A percentile compares a stretch with the other conserved stretches of the same genome.
Evolutionary conservation across 1,284 basidiomycete species (phyloP).

Genomic region (Pseudozyma thailandica): DNA sequence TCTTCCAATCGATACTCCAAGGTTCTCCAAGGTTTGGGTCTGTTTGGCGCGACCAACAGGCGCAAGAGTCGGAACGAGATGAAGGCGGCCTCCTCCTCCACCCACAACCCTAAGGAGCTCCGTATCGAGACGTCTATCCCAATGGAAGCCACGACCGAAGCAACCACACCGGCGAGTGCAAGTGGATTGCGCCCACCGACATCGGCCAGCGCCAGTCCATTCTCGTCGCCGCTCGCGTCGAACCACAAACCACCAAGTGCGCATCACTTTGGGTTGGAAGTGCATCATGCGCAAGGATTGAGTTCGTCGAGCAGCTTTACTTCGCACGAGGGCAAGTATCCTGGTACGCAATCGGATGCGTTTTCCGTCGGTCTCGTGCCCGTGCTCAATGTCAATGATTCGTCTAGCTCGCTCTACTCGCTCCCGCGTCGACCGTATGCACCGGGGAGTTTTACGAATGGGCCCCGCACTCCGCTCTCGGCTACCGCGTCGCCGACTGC

Average conservation of each 20-base stretch:
- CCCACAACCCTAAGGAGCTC: conserved; percentile 9
- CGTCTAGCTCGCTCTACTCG: conserved; percentile 21
- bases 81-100: no score
- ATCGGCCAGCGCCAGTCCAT: conserved; percentile 3
- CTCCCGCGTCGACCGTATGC: conserved; percentile 30
- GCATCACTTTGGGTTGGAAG: conserved; percentile 15
- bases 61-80: conserved; percentile 15
- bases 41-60: conserved; percentile 20
- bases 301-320: conserved; percentile 21
- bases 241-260: conserved; percentile 21
- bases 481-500: conserved; percentile 13
- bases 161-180: not conserved
- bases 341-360: conserved; percentile 15
- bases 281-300: conserved; percentile 24
- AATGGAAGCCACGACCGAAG: conserved; percentile 3
- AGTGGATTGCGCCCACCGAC: not conserved
- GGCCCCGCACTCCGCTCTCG: conserved; percentile 24
- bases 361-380: conserved; percentile 35
- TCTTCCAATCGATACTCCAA: conserved; percentile 25
- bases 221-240: conserved; percentile 4
- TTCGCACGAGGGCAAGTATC: conserved; percentile 30
- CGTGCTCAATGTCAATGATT: conserved; percentile 28
- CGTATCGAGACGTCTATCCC: conserved; percentile 22
- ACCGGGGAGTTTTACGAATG: conserved; percentile 36
- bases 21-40: conserved; percentile 23